Evolutionary conservation across 2,329 filamentous ascomycete species (phyloP).

Genomic region (Phoma sp.): DNA sequence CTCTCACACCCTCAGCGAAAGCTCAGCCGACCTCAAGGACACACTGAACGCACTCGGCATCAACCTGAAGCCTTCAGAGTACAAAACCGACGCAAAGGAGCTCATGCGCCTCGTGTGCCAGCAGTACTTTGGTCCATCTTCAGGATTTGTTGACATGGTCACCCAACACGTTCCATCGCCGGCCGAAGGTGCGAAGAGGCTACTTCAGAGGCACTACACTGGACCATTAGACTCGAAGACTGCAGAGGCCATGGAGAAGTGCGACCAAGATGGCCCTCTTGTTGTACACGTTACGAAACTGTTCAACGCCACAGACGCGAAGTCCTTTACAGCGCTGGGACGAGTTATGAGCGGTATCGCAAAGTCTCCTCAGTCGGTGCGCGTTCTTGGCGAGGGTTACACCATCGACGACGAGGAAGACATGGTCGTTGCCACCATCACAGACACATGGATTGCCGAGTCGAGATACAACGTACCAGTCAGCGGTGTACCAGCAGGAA

Average conservation of each 20-base stretch:
- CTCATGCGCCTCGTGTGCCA: constrained; percentile 89
- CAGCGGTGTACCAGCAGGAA: constrained; percentile 91
- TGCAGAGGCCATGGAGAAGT: constrained; percentile 79
- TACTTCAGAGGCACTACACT: constrained; percentile 88
- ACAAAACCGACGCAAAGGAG: constrained; percentile 87
- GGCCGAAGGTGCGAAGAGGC: constrained; percentile 74
- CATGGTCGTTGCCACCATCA: constrained; percentile 86
- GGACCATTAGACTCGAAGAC: constrained; percentile 85
- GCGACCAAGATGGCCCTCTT: constrained; percentile 87
- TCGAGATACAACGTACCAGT: constrained; percentile 92
- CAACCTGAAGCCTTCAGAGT: constrained; percentile 86
- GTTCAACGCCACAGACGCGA: constrained; percentile 89
- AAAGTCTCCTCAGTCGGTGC: constrained; percentile 79
- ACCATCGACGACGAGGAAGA: constrained; percentile 98
- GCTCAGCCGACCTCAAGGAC: constrained; percentile 80
- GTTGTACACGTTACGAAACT: constrained; percentile 94
- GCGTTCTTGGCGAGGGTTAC: constrained; percentile 93
- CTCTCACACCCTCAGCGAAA: constrained; percentile 91
- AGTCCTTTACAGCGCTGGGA: constrained; percentile 87
- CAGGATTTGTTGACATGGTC: constrained; percentile 95
- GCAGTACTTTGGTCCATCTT: constrained; percentile 91
- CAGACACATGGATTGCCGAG: constrained; percentile 88
- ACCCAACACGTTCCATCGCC: constrained; percentile 89
- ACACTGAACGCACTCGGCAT: constrained; percentile 85
- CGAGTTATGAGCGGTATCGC: constrained; percentile 93